Evolutionary conservation across 192 early-diverging fungal genomes (phyloP), one percentile per base, ranked within the genome.

Genomic region (Coemansia sp.): DNA sequence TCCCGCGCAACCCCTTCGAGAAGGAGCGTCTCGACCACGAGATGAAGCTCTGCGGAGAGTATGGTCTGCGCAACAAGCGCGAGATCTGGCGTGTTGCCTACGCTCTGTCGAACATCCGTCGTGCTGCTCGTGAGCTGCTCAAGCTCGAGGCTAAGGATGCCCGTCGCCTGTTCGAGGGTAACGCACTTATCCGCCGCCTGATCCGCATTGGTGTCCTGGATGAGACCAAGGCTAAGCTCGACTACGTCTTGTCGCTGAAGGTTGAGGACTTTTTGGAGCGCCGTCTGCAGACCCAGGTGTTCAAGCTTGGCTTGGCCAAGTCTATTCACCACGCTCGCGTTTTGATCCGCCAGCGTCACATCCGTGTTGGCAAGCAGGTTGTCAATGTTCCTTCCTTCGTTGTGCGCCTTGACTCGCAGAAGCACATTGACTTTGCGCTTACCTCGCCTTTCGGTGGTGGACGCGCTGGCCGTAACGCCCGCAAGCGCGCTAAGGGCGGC

Each of bases 71-170:
- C 69, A 97, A 95, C 94, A 99, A 97, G 92, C 93, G 92, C 71
- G 96, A 99, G 87, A 94, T 99, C 87, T 99, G 92, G 91, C 90
- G 96, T 79, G 92, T 99, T 59, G 94, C 92, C 70, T 91, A 89
- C 84, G 93, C 92, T 71, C 90, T 99, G 70, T 99, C 96, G 85
- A 96, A 97, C 86, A 96, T 99, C 76, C 96, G 96, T 88, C 96
- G 96, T 97, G 96, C 96, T 67, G 96, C 96, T 70, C 94, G 96
- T 96, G 95, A 99, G 86, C 92, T 99, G 66, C 87, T 99, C 71
- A 97, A 93, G 62, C 87, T 97, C 62, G 94, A 96, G 62, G 89
- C 88, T 76, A 96, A 96, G 90, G 94, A 96, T 84, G 92, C 96
- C 71, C 90, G 92, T 66, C 95, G 96, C 85, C 90, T 97, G 65